Evolutionary conservation across 2,329 filamentous ascomycete genomes (phyloP), one percentile per base, ranked within the genome.

Genomic region (Teratosphaeriaceae sp.): DNA sequence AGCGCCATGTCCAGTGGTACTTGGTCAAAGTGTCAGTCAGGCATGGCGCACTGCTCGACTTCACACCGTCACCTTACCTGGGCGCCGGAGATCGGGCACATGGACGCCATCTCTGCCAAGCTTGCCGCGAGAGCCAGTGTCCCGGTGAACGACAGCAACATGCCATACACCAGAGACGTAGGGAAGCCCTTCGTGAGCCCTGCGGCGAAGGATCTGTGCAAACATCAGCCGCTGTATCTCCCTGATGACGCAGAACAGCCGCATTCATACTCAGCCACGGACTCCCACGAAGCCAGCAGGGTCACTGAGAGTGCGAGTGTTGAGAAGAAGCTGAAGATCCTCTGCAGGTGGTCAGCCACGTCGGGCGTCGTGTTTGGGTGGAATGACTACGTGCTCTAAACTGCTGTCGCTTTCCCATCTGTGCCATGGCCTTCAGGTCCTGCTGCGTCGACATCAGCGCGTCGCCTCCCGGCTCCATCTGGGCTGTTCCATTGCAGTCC

Each of bases 11-110:
- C 55, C 52, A 52, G 29, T 55, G 15, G 20, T 37, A 37, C 21
- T 37, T n/a, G n/a, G n/a, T n/a, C n/a, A n/a, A n/a, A 52, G 53
- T 15, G 68, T 62, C n/a, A 66, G 47, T n/a, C 53, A 61, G 55
- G 42, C 67, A 68, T 9, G 24, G 8, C 24, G n/a, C 8, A 27
- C n/a, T n/a, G 24, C n/a, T n/a, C 24, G 24, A 27, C 8, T 27
- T 27, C n/a, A 8, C 8, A 27, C n/a, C 24, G n/a, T 8, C 24
- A 27, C 24, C 24, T 27, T 27, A 27, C 8, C 19, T 43, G 41
- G 9, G 23, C 41, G 5, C 41, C 41, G 8, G 39, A 24, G 13
- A 29, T 43, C 3, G 40, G 30, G 15, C 16, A 33, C 34, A 64
- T 61, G 35, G 61, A 65, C 5, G 62, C 62, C 26, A 67, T 58